A percentile compares a stretch with the other conserved stretches of the same genome.
These are phyloP conservation scores for Phytophthora kernoviae DNA, from an alignment of 352 stramenopile genomes.

Conservation along the genomic window DNA sequence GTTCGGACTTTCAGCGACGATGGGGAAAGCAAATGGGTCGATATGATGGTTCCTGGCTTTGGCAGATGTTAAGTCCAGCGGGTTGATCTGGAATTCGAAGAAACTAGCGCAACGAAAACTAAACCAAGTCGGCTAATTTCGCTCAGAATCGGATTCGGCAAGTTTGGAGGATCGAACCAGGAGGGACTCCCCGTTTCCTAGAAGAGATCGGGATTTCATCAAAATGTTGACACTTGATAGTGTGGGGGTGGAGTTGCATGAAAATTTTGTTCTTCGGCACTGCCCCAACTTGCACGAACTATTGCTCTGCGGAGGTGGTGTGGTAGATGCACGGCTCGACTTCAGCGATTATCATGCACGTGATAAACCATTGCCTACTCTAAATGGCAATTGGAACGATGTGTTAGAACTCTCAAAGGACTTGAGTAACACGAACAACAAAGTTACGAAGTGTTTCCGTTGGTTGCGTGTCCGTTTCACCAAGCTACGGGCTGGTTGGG, in stretches of 20 bases:
- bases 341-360: conserved; percentile 15
- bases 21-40: conserved; percentile 9
- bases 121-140: conserved; percentile 6
- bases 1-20: conserved; percentile 14
- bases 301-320: conserved; percentile 5
- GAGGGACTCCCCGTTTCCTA: conserved; percentile 10
- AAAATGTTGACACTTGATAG: conserved; percentile 11
- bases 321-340: conserved; percentile 7
- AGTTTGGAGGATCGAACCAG: neutral
- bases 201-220: conserved; percentile 4
- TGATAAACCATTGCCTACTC: conserved; percentile 1
- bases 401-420: conserved; percentile 2
- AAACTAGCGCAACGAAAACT: neutral
- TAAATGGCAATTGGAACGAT: conserved; percentile 11
- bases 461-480: conserved; percentile 10
- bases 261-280: conserved; percentile 8
- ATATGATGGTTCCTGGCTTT: conserved; percentile 20
- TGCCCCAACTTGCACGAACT: conserved; percentile 16
- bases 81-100: neutral
- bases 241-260: conserved; percentile 2
- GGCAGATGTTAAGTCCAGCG: conserved; percentile 11
- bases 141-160: conserved; percentile 11
- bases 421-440: conserved; percentile 9
- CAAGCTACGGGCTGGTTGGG: neutral
- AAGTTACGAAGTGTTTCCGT: conserved; percentile 5